Evolutionary conservation across 108 stramenopile genomes (phyloP), one percentile per base, ranked within the genome.

Genomic region (Nitzschia sp.): DNA sequence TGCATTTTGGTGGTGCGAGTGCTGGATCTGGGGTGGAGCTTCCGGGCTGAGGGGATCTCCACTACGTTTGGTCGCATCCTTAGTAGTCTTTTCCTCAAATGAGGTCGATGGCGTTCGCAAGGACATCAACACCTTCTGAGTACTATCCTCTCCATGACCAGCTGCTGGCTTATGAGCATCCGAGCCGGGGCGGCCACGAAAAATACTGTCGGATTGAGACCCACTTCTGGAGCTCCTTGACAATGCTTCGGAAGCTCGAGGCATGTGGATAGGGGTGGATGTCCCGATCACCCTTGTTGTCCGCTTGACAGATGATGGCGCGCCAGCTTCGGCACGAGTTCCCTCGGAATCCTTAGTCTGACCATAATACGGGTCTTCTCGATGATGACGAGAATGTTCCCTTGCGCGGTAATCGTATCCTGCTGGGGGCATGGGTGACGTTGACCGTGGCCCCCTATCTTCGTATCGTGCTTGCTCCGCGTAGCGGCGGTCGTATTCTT

Each of bases 181-280:
- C 3, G 62, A 59, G 16, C 46, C 79, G 0, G 79, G 72, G 33
- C 82, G 78, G 8, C 74, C 77, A 11, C 80, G 69, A 48, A 81
- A 75, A 11, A 85, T 71, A 6, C 68, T 76, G 8, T 54, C 73
- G 4, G 79, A 52, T 8, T 75, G 53, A 19, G 71, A 55, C 16
- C 21, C 45, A 13, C 27, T 5, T 22, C 31, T 26, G 25, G 44
- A 35, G 19, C 52, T 45, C 3, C 31, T 41, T 34, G 38, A 11
- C 23, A 15, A 16, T 1, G 36, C 56, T 26, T 66, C 64, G 0
- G 41, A 30, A 9, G 80, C 79, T n/a, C 86, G 53, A 0, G 87
- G 84, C 53, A 92, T 67, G 56, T 89, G 88, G 63, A 89, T 85
- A 41, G 91, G 87, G 2, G 91, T 88, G 15, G 81, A 72, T 9